Conservation (phyloP, 1,284 basidiomycete genomes). For the Mycena citricolor region DNA sequence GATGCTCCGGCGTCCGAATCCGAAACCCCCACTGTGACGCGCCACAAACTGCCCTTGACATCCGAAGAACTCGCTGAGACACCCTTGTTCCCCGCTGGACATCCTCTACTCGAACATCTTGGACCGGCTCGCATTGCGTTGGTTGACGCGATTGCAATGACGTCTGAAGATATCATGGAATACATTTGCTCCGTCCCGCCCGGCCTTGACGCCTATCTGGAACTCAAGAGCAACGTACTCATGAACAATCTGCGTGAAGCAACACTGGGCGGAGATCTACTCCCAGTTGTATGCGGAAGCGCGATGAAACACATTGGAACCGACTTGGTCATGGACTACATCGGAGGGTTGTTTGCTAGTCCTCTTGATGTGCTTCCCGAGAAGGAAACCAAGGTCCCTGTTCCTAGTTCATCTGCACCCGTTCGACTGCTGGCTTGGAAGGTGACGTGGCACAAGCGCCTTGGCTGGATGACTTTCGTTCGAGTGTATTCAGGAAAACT, state of each 20-base stretch:
- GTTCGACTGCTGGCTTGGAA: slow-evolving; percentile 83
- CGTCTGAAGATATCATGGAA: slow-evolving; percentile 79
- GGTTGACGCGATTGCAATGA: slow-evolving; percentile 77
- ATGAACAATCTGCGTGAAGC: slow-evolving; percentile 67
- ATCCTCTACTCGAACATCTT: slow-evolving; percentile 68
- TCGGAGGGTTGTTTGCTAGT: slow-evolving; percentile 78
- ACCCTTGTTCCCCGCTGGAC: slow-evolving; percentile 28
- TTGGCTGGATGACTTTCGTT: slow-evolving; percentile 91
- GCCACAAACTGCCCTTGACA: slow-evolving; percentile 53
- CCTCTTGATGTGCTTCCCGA: slow-evolving; percentile 70
- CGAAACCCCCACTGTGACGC: slow-evolving; percentile 36
- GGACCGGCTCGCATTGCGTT: slow-evolving; percentile 66
- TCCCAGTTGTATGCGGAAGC: slow-evolving; percentile 84
- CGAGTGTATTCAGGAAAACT: slow-evolving; percentile 82
- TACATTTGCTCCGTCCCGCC: slow-evolving; percentile 58
- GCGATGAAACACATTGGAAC: slow-evolving; percentile 83
- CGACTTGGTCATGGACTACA: slow-evolving; percentile 78
- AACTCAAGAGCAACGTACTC: slow-evolving; percentile 49
- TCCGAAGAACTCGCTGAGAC: slow-evolving; percentile 48
- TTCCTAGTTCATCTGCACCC: too few species aligned
- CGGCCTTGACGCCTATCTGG: slow-evolving; percentile 61
- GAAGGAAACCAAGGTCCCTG: slow-evolving; percentile 41
- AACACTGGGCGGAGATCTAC: slow-evolving; percentile 62
- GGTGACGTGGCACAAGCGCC: slow-evolving; percentile 80
- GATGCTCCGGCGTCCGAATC: slow-evolving; percentile 32